A percentile compares a stretch with the other conserved stretches of the same genome.
Conservation (phyloP, 1,139 yeast genomes). For the Hyphopichia buzzinii region DNA sequence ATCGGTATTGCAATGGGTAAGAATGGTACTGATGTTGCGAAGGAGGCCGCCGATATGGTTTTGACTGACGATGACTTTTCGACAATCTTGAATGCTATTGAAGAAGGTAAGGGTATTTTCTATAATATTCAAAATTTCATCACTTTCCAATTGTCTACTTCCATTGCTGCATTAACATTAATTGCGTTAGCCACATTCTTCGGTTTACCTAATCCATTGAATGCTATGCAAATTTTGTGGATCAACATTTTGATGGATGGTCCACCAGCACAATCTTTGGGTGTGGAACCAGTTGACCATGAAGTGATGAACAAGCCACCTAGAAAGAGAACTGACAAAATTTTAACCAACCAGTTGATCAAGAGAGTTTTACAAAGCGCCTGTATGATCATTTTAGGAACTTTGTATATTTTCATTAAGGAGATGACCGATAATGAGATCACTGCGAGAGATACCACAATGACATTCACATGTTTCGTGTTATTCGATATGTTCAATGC, state of each 20-base stretch:
- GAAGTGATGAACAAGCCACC: slow-evolving; percentile 96
- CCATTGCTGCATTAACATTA: slow-evolving; percentile 89
- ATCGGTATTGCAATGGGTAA: slow-evolving; percentile 98
- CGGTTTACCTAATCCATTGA: slow-evolving; percentile 90
- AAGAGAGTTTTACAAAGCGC: slow-evolving; percentile 77
- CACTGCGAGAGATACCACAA: slow-evolving; percentile 95
- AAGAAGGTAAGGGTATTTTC: slow-evolving; percentile 96
- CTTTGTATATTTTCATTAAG: slow-evolving; percentile 75
- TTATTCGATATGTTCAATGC: slow-evolving; percentile 96
- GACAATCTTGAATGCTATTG: slow-evolving; percentile 87
- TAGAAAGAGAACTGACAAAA: slow-evolving; percentile 78
- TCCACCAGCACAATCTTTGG: slow-evolving; percentile 96
- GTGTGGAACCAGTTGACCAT: slow-evolving; percentile 96
- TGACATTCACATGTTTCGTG: slow-evolving; percentile 97
- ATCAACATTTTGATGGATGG: slow-evolving; percentile 98
- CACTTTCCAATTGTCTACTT: slow-evolving; percentile 91
- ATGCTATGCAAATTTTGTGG: slow-evolving; percentile 98
- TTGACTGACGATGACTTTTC: slow-evolving; percentile 94
- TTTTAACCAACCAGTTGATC: slow-evolving; percentile 66
- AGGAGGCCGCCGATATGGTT: slow-evolving; percentile 98
- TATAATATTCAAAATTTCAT: slow-evolving; percentile 90
- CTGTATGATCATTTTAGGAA: slow-evolving; percentile 67
- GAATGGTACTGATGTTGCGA: slow-evolving; percentile 97
- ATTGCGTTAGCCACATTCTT: slow-evolving; percentile 85
- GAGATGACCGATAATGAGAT: slow-evolving; percentile 82